Percentiles rank a stretch among this genome's conserved stretches.
Conservation (phyloP, 1,139 yeast genomes). For the Pichia sp. region DNA sequence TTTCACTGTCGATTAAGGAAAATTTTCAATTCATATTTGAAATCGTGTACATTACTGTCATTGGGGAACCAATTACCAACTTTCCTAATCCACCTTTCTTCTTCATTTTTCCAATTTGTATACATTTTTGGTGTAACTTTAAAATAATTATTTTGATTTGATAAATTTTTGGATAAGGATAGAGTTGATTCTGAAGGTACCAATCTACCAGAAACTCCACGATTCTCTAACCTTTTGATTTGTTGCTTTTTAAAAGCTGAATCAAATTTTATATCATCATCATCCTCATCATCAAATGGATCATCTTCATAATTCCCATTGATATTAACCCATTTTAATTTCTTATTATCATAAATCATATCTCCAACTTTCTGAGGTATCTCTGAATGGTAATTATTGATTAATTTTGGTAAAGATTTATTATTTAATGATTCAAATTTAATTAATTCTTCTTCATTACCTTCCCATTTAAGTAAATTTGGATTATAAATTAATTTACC, state of each 20-base stretch:
- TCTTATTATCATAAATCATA: slow-evolving; percentile 52
- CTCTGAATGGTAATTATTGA: slow-evolving; percentile 8
- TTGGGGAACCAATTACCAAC: slow-evolving; percentile 29
- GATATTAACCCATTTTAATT: slow-evolving; percentile 42
- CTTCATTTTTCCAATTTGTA: slow-evolving; percentile 25
- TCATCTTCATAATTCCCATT: slow-evolving; percentile 33
- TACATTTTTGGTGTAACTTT: slow-evolving; percentile 21
- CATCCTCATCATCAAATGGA: slow-evolving; percentile 33
- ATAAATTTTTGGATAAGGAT: slow-evolving; percentile 11
- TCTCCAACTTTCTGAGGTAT: slow-evolving; percentile 32
- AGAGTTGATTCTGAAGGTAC: slow-evolving; percentile 15
- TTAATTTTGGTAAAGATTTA: slow-evolving; percentile 18
- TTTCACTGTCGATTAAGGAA: slow-evolving; percentile 24
- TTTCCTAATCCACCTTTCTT: slow-evolving; percentile 26
- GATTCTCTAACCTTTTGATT: neutral
- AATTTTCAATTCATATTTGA: slow-evolving; percentile 26
- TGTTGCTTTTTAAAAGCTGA: slow-evolving; percentile 1
- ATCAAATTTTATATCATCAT: too few relatives aligned
- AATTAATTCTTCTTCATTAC: slow-evolving; percentile 47
- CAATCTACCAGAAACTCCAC: slow-evolving; percentile 8
- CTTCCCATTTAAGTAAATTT: slow-evolving; percentile 48
- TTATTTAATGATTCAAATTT: slow-evolving; percentile 32
- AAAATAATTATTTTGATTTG: slow-evolving; percentile 13
- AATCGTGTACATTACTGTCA: slow-evolving; percentile 19
- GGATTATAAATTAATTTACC: slow-evolving; percentile 47